Conservation (phyloP, 202 grass and related monocot genomes). For the Alloteropsis angusta region DNA sequence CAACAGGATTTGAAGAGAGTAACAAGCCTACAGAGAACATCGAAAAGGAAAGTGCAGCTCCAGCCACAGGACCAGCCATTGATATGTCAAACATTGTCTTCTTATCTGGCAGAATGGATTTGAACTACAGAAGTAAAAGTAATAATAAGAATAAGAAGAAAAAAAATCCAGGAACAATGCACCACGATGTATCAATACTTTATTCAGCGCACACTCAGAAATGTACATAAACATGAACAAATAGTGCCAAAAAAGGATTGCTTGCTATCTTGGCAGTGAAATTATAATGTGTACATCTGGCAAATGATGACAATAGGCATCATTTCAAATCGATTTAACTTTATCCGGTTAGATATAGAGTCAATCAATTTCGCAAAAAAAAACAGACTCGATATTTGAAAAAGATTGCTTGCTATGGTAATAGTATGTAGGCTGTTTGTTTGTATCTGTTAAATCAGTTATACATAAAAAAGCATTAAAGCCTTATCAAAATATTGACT, state of each 20-base stretch:
- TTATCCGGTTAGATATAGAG: neutral
- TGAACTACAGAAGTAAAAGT: slow-evolving; percentile 73
- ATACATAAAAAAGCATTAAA: neutral
- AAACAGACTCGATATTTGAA: neutral
- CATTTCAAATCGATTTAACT: slow-evolving; percentile 3
- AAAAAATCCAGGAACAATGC: neutral
- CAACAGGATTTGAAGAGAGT: slow-evolving; percentile 72
- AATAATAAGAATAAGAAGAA: slow-evolving; percentile 38
- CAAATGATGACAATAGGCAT: neutral
- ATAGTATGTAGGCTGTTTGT: neutral
- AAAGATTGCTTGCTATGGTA: neutral
- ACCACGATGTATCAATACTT: neutral
- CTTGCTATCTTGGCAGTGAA: neutral
- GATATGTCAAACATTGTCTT: slow-evolving; percentile 92
- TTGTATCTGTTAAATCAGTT: neutral
- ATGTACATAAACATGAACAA: neutral
- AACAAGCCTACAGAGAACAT: slow-evolving; percentile 96
- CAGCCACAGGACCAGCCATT: slow-evolving; percentile 81
- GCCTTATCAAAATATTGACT: slow-evolving; percentile 8
- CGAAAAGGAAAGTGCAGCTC: slow-evolving; percentile 91
- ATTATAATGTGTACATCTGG: neutral
- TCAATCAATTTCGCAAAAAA: too few relatives aligned
- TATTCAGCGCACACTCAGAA: neutral
- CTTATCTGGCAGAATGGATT: slow-evolving; percentile 85
- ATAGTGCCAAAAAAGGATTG: neutral